A percentile compares a stretch with the other conserved stretches of the same genome.
phyloP scores from a whole-genome alignment of 1,139 yeast genomes.

The Geotrichum histeridarum region DNA sequence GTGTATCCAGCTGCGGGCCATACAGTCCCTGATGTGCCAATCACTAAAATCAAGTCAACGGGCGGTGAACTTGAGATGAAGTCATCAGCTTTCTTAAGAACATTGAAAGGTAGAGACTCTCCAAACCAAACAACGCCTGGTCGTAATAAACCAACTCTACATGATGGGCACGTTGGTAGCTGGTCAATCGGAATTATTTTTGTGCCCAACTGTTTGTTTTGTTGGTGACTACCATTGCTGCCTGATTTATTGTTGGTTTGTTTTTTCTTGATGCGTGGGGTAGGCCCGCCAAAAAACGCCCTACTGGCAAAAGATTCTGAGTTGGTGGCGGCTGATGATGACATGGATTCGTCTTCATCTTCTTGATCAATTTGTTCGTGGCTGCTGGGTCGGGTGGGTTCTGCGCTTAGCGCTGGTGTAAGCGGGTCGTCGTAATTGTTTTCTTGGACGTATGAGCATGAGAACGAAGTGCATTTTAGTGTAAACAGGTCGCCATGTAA shows the following conservation, averaged over 20 bases:
- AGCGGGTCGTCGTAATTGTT: constrained; percentile 57
- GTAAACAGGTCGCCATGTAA: constrained; percentile 77
- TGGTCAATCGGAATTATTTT: constrained; percentile 43
- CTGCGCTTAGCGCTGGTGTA: constrained; percentile 47
- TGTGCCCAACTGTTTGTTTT: constrained; percentile 6
- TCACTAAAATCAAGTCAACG: constrained; percentile 70
- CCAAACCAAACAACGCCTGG: constrained; percentile 97
- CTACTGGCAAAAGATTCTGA: constrained; percentile 1
- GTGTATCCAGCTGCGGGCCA: constrained; percentile 93
- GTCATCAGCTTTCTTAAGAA: constrained; percentile 62
- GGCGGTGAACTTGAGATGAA: constrained; percentile 49
- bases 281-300: constrained; percentile 10
- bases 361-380: not conserved
- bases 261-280: constrained; percentile 3
- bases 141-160: constrained; percentile 56
- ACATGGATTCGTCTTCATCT: constrained; percentile 34
- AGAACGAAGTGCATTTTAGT: constrained; percentile 67
- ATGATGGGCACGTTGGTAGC: constrained; percentile 73
- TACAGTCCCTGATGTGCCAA: constrained; percentile 79
- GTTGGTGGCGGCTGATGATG: constrained; percentile 9
- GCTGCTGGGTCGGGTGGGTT: not conserved
- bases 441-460: constrained; percentile 56
- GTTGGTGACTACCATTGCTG: not conserved
- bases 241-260: not conserved
- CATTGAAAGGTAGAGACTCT: constrained; percentile 63